These are phyloP conservation scores for Mrakia frigida DNA, from an alignment of 768 basidiomycete genomes.

Conservation along the genomic window DNA sequence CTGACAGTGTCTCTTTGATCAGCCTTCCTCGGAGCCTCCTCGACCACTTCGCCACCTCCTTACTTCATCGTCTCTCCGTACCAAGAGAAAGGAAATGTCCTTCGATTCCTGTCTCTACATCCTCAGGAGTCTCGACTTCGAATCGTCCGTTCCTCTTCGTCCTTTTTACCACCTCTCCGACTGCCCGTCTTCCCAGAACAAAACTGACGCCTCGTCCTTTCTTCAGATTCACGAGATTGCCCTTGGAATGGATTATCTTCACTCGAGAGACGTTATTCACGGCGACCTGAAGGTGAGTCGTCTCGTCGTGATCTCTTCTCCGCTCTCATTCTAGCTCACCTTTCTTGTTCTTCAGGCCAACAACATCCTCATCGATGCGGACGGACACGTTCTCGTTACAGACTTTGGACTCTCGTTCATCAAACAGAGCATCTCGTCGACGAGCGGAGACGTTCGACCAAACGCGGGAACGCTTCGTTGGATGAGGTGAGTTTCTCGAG, in stretches of 20 bases:
- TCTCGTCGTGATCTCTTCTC: background rate
- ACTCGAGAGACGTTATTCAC: constrained; percentile 62
- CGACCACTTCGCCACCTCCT: constrained; percentile 61
- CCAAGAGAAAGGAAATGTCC: constrained; percentile 60
- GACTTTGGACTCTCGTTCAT: constrained; percentile 81
- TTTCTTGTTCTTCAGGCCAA: constrained; percentile 50
- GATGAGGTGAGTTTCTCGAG: constrained; percentile 43
- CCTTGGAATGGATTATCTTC: constrained; percentile 75
- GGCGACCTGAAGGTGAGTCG: constrained; percentile 68
- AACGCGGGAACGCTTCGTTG: constrained; percentile 62
- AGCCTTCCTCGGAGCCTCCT: constrained; percentile 67
- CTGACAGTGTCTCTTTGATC: background rate
- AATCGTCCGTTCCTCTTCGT: constrained; percentile 25
- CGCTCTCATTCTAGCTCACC: constrained; percentile 3
- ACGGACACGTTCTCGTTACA: constrained; percentile 63
- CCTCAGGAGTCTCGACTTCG: constrained; percentile 34
- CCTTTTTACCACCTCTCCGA: background rate
- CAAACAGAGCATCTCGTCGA: constrained; percentile 61
- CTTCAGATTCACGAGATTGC: constrained; percentile 63
- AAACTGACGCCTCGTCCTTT: background rate
- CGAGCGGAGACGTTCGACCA: constrained; percentile 50
- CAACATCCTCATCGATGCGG: constrained; percentile 70
- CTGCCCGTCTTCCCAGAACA: background rate
- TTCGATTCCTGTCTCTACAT: constrained; percentile 53
- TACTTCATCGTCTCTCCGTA: constrained; percentile 78